Conservation (phyloP, 179 eudicot genomes). For the Heliamphora pulchella region DNA sequence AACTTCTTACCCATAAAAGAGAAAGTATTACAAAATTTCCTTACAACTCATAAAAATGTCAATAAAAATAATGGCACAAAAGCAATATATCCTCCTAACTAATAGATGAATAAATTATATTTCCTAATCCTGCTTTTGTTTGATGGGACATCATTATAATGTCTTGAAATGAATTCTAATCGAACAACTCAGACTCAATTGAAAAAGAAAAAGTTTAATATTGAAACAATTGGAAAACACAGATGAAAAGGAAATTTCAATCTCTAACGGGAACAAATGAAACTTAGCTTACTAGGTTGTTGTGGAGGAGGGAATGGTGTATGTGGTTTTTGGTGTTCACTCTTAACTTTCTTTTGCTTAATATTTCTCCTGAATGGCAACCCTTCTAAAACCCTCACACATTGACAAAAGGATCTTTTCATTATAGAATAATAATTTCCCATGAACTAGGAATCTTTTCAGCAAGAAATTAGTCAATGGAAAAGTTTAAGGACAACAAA, state of each 20-base stretch:
- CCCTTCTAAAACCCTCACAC: too few species aligned
- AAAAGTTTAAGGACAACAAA: too few species aligned
- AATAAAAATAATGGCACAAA: not conserved
- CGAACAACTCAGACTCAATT: not conserved
- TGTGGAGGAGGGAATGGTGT: constrained; percentile 97
- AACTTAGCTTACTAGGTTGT: constrained; percentile 76
- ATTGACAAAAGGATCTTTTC: too few species aligned
- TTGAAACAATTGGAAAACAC: too few species aligned
- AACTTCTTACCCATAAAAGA: not conserved
- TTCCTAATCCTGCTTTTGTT: not conserved
- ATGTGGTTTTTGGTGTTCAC: constrained; percentile 78
- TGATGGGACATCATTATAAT: not conserved
- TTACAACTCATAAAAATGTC: not conserved
- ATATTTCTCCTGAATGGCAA: constrained; percentile 68
- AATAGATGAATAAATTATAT: not conserved
- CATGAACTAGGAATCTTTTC: too few species aligned
- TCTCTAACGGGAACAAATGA: not conserved
- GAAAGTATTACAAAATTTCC: not conserved
- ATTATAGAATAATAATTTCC: too few species aligned
- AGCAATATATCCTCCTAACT: not conserved
- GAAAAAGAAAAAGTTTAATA: not conserved
- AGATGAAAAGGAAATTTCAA: not conserved
- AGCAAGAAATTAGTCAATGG: too few species aligned
- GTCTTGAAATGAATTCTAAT: not conserved
- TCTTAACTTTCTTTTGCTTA: constrained; percentile 74